Percentiles rank a stretch among this genome's conserved stretches.
Conservation (phyloP, 1,284 basidiomycete genomes). For the Rhodotorula sp. region DNA sequence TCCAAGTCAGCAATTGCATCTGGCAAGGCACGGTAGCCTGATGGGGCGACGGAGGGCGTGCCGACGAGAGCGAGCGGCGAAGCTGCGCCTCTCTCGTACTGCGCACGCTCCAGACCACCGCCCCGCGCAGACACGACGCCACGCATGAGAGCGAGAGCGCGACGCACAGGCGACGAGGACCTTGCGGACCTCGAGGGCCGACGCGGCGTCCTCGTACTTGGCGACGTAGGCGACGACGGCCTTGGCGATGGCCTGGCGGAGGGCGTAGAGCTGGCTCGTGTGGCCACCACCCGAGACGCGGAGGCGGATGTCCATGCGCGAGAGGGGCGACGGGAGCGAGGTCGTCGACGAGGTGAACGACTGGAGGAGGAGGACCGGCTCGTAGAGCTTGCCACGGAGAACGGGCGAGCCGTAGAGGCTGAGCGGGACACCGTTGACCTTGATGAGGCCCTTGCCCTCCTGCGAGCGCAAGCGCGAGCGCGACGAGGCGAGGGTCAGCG, state of each 20-base stretch:
- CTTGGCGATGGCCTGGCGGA: constrained; percentile 98
- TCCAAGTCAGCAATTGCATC: no score
- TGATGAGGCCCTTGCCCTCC: constrained; percentile 96
- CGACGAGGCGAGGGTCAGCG: neutral
- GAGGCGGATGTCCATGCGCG: constrained; percentile 90
- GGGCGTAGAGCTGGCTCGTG: constrained; percentile 98
- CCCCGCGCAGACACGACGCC: no score
- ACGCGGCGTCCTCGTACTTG: constrained; percentile 98
- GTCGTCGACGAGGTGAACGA: constrained; percentile 65
- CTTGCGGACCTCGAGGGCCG: constrained; percentile 95
- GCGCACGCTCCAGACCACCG: no score
- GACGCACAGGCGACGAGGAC: constrained; percentile 72
- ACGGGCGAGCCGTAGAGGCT: constrained; percentile 85
- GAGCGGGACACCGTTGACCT: constrained; percentile 96
- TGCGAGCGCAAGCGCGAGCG: constrained; percentile 46
- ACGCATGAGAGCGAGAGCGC: no score
- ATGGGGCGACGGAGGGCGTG: no score
- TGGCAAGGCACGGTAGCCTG: no score
- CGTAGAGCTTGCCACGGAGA: constrained; percentile 95
- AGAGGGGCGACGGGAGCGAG: constrained; percentile 52
- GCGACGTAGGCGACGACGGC: constrained; percentile 95
- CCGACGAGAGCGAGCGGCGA: no score
- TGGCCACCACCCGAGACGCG: constrained; percentile 99
- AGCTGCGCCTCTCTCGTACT: no score
- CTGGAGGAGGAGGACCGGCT: constrained; percentile 79